These are phyloP conservation scores for Boletus subparvulus DNA, from an alignment of 768 basidiomycete species.

Conservation along the genomic window DNA sequence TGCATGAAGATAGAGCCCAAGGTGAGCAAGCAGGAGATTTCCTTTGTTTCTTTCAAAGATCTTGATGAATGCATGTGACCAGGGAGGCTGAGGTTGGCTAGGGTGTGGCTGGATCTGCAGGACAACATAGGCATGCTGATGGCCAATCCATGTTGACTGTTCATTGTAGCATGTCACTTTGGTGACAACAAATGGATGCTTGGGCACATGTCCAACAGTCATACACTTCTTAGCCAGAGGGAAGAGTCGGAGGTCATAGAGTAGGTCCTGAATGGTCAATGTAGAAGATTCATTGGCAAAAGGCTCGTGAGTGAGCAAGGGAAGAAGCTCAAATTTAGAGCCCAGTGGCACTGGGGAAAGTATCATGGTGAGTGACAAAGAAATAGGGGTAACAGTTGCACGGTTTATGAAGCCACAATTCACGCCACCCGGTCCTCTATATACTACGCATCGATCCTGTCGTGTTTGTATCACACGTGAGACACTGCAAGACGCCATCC, in stretches of 20 bases:
- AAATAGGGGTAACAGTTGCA: no score
- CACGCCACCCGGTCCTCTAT: no score
- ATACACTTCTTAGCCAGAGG: background rate
- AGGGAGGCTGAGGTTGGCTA: background rate
- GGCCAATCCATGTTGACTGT: background rate
- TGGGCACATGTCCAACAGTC: background rate
- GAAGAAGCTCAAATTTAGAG: background rate
- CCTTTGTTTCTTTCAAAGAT: background rate
- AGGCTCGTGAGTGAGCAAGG: background rate
- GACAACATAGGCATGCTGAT: background rate
- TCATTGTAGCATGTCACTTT: background rate
- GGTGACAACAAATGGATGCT: background rate
- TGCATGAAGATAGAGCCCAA: background rate
- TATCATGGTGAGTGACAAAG: no score
- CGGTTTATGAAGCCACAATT: no score
- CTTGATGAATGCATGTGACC: background rate
- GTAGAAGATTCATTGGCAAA: background rate
- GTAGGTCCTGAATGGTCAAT: background rate
- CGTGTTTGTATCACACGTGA: no score
- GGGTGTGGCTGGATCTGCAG: background rate
- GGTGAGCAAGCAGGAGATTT: background rate
- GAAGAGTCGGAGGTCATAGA: background rate
- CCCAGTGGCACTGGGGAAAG: no score
- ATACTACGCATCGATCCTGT: no score
- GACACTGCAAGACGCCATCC: no score